Conservation (phyloP, 768 basidiomycete genomes). For the Lactarius evosmus region DNA sequence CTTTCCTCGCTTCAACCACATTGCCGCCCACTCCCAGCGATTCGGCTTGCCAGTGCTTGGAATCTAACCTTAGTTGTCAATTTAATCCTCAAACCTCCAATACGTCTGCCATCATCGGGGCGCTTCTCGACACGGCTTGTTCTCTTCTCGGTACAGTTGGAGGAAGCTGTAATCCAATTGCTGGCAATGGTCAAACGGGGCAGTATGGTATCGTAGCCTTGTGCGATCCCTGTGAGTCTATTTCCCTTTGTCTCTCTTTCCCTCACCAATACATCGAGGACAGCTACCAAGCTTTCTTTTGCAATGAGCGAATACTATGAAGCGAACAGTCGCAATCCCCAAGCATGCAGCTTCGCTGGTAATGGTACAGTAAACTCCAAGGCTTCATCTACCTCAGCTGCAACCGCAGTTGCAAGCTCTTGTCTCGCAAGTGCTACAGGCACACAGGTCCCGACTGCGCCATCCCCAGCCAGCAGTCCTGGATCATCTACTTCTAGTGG, state of each 20-base stretch:
- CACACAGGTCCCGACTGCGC: conserved; percentile 58
- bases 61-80: conserved; percentile 63
- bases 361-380: conserved; percentile 73
- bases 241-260: conserved; percentile 1
- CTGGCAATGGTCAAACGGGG: conserved; percentile 69
- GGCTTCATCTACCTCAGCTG: conserved; percentile 49
- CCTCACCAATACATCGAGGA: conserved; percentile 16
- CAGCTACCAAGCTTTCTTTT: conserved; percentile 77
- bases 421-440: conserved; percentile 64
- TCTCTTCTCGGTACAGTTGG: conserved; percentile 57
- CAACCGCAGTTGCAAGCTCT: conserved; percentile 56
- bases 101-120: conserved; percentile 56
- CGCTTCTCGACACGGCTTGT: conserved; percentile 67
- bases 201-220: conserved; percentile 71
- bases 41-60: conserved; percentile 73
- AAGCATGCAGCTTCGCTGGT: conserved; percentile 76
- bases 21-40: conserved; percentile 85
- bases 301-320: conserved; percentile 80
- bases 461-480: conserved; percentile 30
- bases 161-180: conserved; percentile 64
- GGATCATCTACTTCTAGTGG: conserved; percentile 10
- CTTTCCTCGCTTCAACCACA: conserved; percentile 59
- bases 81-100: conserved; percentile 65
- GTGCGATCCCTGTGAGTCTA: conserved; percentile 68
- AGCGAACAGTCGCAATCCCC: conserved; percentile 49